Base-by-base conservation (phyloP, 345 rosid genomes). In the Camelina neglecta region DNA sequence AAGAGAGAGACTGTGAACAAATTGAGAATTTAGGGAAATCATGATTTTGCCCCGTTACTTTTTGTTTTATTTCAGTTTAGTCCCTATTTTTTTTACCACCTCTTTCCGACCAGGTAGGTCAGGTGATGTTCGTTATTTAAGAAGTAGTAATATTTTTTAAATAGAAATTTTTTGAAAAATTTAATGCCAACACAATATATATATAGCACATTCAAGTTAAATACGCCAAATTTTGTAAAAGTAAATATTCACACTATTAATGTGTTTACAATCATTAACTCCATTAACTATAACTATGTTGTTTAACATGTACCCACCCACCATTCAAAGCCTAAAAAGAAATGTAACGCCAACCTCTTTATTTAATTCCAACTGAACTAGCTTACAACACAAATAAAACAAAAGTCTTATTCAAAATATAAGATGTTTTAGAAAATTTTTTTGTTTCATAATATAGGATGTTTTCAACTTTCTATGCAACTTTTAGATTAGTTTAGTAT, bases 1-100 rank as follows among this genome's bases (percentile, higher is more conserved):
- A 48, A 63, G 45, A 29, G 39, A 60, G 48, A 65, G 39, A 36
- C 63, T 21, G 49, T 41, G 24, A 16, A 72, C 18, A n/a, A 35
- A 23, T 0, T 29, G 31, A 41, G 44, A 69, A n/a, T 42, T 8
- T 39, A 0, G 0, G 2, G 36, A 73, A 42, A 54, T 67, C 51
- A 67, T 72, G 1, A 54, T 53, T 67, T 78, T 53, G 10, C 73
- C 81, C 73, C 60, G 1, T 3, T 33, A 66, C 23, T 18, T 78
- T 76, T 72, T 42, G 45, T 53, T 72, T 51, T 29, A 26, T 42
- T 2, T 33, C 69, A 72, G 11, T 21, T 33, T 60, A 67, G 59
- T 21, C 59, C 81, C 10, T 23, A 0, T 21, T 61, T 69, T 69
- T 60, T 29, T 50, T 42, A 76, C 75, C 24, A 9, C 29, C 31